A percentile compares a stretch with the other conserved stretches of the same genome.
These are phyloP conservation scores for Talaromyces sp. DNA, from an alignment of 2,329 filamentous ascomycete genomes.

Conservation along the genomic window DNA sequence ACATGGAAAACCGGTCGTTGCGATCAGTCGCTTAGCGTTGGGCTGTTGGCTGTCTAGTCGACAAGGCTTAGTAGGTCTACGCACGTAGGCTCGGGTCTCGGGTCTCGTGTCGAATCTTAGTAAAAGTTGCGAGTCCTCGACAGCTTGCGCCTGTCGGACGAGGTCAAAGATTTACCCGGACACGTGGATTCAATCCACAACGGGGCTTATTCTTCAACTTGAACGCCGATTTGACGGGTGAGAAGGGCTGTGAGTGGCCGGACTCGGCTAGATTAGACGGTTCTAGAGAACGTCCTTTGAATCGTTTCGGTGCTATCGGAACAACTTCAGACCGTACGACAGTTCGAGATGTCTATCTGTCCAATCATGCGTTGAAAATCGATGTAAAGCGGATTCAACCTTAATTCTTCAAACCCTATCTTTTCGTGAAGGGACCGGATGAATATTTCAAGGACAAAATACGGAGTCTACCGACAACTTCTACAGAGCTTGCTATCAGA, in stretches of 20 bases:
- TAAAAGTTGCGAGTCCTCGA: neutral
- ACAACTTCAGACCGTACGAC: conserved; percentile 6
- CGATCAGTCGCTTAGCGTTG: neutral
- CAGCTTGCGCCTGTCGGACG: neutral
- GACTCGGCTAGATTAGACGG: conserved; percentile 2
- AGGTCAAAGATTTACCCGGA: neutral
- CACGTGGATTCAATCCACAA: neutral
- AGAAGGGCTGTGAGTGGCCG: neutral
- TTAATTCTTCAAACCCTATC: neutral
- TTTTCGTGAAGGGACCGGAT: neutral
- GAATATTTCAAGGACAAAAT: neutral
- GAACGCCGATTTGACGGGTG: neutral
- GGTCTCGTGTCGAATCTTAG: neutral
- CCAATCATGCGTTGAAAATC: neutral
- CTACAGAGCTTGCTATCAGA: neutral
- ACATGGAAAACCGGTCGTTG: neutral
- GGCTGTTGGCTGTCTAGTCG: neutral
- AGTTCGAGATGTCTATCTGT: neutral
- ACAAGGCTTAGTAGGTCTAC: neutral
- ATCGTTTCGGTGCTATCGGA: neutral
- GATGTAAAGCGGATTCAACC: neutral
- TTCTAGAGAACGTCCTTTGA: too few relatives aligned
- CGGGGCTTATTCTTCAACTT: neutral
- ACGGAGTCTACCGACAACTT: neutral
- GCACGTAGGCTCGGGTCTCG: neutral